These are phyloP conservation scores for Hemerocallis citrina DNA, from an alignment of 106 monocot genomes.

Conservation along the genomic window DNA sequence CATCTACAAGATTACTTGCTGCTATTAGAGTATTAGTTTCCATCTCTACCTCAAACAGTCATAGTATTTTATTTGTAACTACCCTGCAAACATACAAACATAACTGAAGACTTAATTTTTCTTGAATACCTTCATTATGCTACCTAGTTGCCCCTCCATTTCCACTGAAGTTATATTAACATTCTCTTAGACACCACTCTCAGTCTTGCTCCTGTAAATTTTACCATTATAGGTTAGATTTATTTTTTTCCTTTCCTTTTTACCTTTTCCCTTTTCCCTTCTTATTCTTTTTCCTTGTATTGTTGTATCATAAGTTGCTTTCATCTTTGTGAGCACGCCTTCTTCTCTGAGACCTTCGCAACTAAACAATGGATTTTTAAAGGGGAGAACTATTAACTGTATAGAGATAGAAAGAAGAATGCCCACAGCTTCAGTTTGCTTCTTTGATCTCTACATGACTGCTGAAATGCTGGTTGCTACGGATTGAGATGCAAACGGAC, in stretches of 20 bases:
- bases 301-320: background rate
- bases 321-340: too few relatives aligned
- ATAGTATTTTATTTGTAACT: background rate
- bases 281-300: background rate
- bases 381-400: background rate
- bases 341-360: too few relatives aligned
- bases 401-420: background rate
- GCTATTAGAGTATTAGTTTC: background rate
- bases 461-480: slow-evolving; percentile 20
- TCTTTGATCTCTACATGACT: slow-evolving; percentile 12
- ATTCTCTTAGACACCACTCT: background rate
- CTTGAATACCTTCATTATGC: slow-evolving; percentile 2
- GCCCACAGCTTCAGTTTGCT: background rate
- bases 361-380: too few relatives aligned
- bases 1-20: too few relatives aligned
- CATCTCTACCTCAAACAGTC: background rate
- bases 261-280: background rate
- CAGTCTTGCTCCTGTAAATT: background rate
- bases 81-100: too few relatives aligned
- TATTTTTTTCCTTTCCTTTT: too few relatives aligned
- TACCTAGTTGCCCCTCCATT: background rate
- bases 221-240: too few relatives aligned
- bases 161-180: background rate
- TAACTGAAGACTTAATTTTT: too few relatives aligned
- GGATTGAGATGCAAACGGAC: slow-evolving; percentile 26